phyloP scores from a whole-genome alignment of 2,329 filamentous ascomycete species.

The Endocalyx cinctus region DNA sequence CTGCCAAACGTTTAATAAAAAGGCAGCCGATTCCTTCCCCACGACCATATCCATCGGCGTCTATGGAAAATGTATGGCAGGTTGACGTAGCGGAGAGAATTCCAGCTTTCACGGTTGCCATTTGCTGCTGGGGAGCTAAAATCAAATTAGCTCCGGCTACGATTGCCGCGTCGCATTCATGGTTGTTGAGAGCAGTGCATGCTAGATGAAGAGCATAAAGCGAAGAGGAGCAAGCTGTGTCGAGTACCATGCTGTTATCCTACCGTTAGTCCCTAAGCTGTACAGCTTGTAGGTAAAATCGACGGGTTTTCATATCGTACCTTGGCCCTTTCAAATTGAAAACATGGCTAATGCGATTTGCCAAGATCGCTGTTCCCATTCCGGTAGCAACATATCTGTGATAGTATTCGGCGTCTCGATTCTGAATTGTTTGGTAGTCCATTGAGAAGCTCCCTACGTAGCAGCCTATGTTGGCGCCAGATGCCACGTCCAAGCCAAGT shows the following conservation, averaged over 20 bases:
- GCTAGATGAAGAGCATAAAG: slow-evolving; percentile 8
- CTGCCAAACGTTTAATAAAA: slow-evolving; percentile 36
- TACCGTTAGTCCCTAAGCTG: no score
- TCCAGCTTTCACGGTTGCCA: slow-evolving; percentile 2
- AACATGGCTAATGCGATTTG: background rate
- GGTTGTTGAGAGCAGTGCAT: background rate
- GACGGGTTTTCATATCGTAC: no score
- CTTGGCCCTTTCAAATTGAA: slow-evolving; percentile 1
- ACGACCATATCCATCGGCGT: slow-evolving; percentile 40
- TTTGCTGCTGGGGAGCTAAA: background rate
- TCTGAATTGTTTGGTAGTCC: background rate
- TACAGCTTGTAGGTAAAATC: no score
- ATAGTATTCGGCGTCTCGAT: background rate
- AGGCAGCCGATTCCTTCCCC: slow-evolving; percentile 42
- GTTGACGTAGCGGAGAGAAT: slow-evolving; percentile 5
- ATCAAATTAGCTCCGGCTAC: slow-evolving; percentile 7
- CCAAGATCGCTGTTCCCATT: background rate
- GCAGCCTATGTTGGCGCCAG: background rate
- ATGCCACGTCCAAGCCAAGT: background rate
- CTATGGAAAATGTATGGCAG: slow-evolving; percentile 11
- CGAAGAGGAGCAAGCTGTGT: slow-evolving; percentile 7
- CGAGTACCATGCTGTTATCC: slow-evolving; percentile 2
- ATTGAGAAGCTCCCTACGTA: background rate
- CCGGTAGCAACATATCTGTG: background rate
- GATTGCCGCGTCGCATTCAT: slow-evolving; percentile 9